Conservation (phyloP, 192 early-diverging fungal genomes). For the Gamsiella multidivaricata region DNA sequence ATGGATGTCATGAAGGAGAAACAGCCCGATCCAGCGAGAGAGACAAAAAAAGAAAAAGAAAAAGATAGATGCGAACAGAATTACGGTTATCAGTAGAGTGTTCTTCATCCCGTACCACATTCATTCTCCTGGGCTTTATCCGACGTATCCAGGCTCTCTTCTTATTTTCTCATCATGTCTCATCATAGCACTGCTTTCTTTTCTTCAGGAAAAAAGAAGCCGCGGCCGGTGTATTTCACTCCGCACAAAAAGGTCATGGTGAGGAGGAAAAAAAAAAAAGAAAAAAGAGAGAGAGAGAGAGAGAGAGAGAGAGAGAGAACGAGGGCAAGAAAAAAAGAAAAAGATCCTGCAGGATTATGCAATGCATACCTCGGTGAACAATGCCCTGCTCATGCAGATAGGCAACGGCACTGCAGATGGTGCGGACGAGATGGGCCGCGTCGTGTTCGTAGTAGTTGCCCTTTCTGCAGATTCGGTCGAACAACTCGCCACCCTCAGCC, state of each 20-base stretch:
- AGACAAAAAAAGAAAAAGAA: not conserved
- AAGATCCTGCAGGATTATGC: not conserved
- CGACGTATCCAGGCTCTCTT: too few relatives aligned
- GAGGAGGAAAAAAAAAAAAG: not conserved
- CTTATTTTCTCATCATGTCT: too few relatives aligned
- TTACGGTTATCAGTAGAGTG: not conserved
- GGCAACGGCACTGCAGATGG: conserved; percentile 81
- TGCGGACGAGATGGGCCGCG: conserved; percentile 81
- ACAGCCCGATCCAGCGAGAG: too few relatives aligned
- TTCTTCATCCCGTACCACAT: too few relatives aligned
- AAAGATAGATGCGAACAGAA: not conserved
- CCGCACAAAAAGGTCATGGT: not conserved
- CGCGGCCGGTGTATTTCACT: not conserved
- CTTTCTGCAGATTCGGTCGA: conserved; percentile 83
- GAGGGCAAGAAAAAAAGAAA: not conserved
- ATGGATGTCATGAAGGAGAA: too few relatives aligned
- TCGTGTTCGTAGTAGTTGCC: conserved; percentile 81
- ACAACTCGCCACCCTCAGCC: conserved; percentile 92
- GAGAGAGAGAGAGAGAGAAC: not conserved
- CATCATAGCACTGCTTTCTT: not conserved
- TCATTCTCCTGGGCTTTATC: too few relatives aligned
- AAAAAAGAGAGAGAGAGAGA: not conserved
- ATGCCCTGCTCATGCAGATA: conserved; percentile 88
- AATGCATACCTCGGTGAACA: conserved; percentile 79
- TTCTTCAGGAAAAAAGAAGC: not conserved